Base-by-base conservation (phyloP, 2,329 filamentous ascomycete genomes). In the Claviceps africana region DNA sequence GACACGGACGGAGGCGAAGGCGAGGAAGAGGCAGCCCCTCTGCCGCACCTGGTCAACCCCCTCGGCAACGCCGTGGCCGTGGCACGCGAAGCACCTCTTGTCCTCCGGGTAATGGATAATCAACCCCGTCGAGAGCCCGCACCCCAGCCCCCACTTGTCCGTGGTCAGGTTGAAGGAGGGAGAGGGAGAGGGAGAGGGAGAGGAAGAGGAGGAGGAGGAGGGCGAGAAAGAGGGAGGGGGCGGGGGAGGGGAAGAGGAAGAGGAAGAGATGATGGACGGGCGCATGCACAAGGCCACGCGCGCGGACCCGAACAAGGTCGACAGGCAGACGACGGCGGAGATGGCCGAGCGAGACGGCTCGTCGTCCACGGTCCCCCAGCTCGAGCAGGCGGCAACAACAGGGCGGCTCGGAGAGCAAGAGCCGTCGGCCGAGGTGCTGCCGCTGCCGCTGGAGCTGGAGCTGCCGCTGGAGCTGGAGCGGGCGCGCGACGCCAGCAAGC, bases 81-180 rank as follows among this genome's bases (percentile, higher is more conserved):
- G n/a, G 77, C 74, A 43, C 73, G 73, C 2, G 77, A 81, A 59
- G 77, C 74, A 1, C 77, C 77, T 4, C 70, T 80, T 11, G 76
- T 81, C 13, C 71, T 81, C 31, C 71, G 77, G 31, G 74, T 81
- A 30, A 71, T 73, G 40, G 69, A 70, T 39, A 65, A 67, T 48
- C 65, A 65, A 51, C 62, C 59, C 37, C 63, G 56, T 51, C 60
- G 58, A 28, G 62, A 58, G 17, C 47, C 39, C 4, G 47, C 51
- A 39, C 47, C 47, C 8, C 51, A 40, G 21, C 51, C 51, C 15
- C 51, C 40, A 44, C 42, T 25, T 46, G 8, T 19, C 11, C 28
- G 25, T 2, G 25, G 17, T 19, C 21, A 25, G 15, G 11, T 25
- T 25, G 40, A 21, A 25, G 44, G 22, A 8, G 42, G 21, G 3